Conservation (phyloP, 2,329 filamentous ascomycete species). For the Truncatella angustata region DNA sequence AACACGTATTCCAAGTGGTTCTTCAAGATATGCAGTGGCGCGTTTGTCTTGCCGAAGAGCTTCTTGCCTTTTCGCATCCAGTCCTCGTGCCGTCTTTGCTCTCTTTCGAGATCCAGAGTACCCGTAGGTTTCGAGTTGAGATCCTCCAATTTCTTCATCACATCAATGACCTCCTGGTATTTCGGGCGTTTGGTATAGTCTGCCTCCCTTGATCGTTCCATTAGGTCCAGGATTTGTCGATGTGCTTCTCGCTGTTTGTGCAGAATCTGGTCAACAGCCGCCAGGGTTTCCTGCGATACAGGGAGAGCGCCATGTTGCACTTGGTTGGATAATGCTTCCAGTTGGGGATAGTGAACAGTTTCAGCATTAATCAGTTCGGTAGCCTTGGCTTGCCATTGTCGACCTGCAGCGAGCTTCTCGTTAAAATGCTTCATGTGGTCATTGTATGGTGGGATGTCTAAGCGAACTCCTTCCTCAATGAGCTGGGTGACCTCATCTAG, state of each 20-base stretch:
- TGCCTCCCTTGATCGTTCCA: conserved; percentile 70
- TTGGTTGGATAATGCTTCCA: conserved; percentile 87
- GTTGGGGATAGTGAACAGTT: conserved; percentile 86
- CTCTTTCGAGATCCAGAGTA: conserved; percentile 88
- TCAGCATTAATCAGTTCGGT: conserved; percentile 92
- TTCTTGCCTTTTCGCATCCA: conserved; percentile 99
- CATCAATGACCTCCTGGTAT: conserved; percentile 85
- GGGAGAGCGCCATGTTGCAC: conserved; percentile 69
- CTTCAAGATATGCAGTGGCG: conserved; percentile 91
- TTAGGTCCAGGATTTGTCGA: conserved; percentile 79
- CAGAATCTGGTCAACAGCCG: conserved; percentile 83
- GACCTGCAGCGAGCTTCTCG: conserved; percentile 73
- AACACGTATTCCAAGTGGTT: conserved; percentile 92
- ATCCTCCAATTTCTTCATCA: conserved; percentile 83
- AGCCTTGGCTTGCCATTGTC: conserved; percentile 90
- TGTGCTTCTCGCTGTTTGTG: conserved; percentile 96
- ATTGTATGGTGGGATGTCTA: conserved; percentile 78
- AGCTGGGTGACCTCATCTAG: conserved; percentile 77
- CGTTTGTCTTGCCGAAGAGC: conserved; percentile 96
- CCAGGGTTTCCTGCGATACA: conserved; percentile 77
- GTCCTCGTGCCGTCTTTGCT: conserved; percentile 93
- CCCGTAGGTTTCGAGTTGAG: conserved; percentile 90
- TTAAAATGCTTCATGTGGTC: conserved; percentile 74
- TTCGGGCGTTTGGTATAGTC: conserved; percentile 79
- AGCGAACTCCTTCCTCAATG: conserved; percentile 71